Evolutionary conservation across 2,329 filamentous ascomycete species (phyloP).

Genomic region (Chalaropsis thielavioides): DNA sequence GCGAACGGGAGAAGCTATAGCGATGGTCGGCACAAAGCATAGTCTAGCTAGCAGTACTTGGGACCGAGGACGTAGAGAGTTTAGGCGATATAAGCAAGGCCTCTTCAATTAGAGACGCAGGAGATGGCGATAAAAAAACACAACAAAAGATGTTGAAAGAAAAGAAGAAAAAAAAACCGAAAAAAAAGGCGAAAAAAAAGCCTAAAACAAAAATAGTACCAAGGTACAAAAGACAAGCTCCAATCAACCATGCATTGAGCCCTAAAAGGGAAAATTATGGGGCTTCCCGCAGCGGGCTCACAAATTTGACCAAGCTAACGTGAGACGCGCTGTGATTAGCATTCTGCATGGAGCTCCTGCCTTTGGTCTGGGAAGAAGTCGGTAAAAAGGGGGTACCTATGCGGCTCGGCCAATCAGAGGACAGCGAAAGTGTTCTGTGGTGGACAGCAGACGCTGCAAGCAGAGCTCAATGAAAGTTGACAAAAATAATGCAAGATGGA

Average conservation of each 20-base stretch:
- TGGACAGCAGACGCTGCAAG: too few relatives aligned
- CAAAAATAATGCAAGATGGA: too few relatives aligned
- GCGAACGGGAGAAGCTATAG: slow-evolving; percentile 1
- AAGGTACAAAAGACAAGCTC: slow-evolving; percentile 7
- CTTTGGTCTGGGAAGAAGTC: not conserved
- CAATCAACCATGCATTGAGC: not conserved
- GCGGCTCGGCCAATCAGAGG: not conserved
- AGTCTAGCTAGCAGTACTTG: slow-evolving; percentile 11
- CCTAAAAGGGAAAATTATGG: slow-evolving; percentile 5
- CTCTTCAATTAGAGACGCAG: not conserved
- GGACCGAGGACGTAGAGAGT: not conserved
- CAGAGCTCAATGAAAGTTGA: too few relatives aligned
- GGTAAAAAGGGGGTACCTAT: not conserved
- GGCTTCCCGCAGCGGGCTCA: not conserved
- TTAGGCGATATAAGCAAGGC: not conserved
- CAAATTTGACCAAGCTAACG: not conserved
- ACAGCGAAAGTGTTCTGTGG: not conserved
- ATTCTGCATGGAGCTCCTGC: not conserved
- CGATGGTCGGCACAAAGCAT: slow-evolving; percentile 15
- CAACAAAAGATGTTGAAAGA: not conserved
- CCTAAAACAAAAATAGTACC: slow-evolving; percentile 13
- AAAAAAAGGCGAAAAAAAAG: slow-evolving; percentile 17
- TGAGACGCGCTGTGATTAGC: slow-evolving; percentile 4
- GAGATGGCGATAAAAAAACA: not conserved
- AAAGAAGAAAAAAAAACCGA: not conserved